phyloP scores from a whole-genome alignment of 1,284 basidiomycete species.

The Rhodotorula sp. region DNA sequence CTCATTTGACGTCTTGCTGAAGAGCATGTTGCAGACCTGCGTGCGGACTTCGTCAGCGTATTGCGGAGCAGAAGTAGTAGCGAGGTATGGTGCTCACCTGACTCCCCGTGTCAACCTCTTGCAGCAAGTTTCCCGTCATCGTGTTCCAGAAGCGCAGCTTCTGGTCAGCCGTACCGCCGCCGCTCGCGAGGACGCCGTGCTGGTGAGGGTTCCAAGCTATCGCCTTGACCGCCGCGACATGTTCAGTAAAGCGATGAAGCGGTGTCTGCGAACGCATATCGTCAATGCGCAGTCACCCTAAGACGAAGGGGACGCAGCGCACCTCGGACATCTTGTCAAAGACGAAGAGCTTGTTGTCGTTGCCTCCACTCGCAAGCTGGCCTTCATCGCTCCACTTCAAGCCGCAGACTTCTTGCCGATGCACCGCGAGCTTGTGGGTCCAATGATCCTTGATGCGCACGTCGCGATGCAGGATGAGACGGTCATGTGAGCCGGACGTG shows the following conservation, averaged over 20 bases:
- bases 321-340: constrained; percentile 65
- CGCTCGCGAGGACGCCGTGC: constrained; percentile 83
- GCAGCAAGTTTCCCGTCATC: constrained; percentile 75
- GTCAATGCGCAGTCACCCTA: background rate
- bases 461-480: constrained; percentile 86
- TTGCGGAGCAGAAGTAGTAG: background rate
- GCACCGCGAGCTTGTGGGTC: constrained; percentile 73
- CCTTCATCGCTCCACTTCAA: constrained; percentile 73
- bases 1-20: constrained; percentile 91
- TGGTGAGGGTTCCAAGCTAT: constrained; percentile 98
- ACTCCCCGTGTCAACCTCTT: constrained; percentile 84
- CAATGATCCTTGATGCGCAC: constrained; percentile 70
- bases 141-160: constrained; percentile 98
- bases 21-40: constrained; percentile 94
- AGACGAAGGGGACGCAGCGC: background rate
- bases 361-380: constrained; percentile 88
- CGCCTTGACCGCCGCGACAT: constrained; percentile 95
- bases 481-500: constrained; percentile 87
- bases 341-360: constrained; percentile 97
- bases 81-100: too few relatives aligned
- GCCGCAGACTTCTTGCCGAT: constrained; percentile 95
- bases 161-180: constrained; percentile 93
- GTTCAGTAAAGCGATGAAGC: constrained; percentile 91
- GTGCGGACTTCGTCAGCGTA: background rate
- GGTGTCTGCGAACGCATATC: constrained; percentile 51